A percentile compares a stretch with the other conserved stretches of the same genome.
Evolutionary conservation across 2,329 filamentous ascomycete species (phyloP).

Genomic region (Monosporascus sp.): DNA sequence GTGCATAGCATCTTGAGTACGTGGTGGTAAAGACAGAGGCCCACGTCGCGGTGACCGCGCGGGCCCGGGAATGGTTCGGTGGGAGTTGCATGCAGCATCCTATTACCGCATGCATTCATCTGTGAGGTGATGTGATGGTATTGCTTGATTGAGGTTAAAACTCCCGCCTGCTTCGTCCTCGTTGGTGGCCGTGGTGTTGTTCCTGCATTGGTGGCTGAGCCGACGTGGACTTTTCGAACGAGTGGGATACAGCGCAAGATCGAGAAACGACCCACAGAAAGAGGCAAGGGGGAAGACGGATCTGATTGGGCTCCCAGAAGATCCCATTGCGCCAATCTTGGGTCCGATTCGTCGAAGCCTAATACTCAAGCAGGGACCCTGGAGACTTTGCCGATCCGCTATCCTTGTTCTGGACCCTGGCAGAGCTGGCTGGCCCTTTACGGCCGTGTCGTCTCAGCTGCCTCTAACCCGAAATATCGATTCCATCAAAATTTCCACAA

Average conservation of each 20-base stretch:
- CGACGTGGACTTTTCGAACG: background rate
- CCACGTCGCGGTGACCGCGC: too few relatives aligned
- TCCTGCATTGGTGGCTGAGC: background rate
- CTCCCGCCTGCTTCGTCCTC: background rate
- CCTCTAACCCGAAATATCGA: background rate
- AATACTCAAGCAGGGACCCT: background rate
- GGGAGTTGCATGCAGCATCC: background rate
- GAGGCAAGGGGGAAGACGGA: background rate
- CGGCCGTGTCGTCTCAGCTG: background rate
- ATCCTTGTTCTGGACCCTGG: background rate
- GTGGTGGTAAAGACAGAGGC: too few relatives aligned
- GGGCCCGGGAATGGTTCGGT: too few relatives aligned
- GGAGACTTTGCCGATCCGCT: background rate
- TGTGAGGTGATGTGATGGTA: background rate
- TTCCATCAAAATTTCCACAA: background rate
- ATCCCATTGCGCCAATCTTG: background rate
- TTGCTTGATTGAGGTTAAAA: background rate
- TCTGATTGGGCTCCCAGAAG: background rate
- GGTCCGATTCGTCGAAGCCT: background rate
- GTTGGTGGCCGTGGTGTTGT: background rate
- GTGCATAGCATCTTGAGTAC: too few relatives aligned
- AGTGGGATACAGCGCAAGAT: background rate
- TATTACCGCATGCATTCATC: background rate
- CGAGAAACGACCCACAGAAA: background rate
- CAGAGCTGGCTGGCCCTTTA: background rate